A percentile compares a stretch with the other conserved stretches of the same genome.
phyloP scores from a whole-genome alignment of 352 stramenopile genomes.

The Phytophthora tubulina region DNA sequence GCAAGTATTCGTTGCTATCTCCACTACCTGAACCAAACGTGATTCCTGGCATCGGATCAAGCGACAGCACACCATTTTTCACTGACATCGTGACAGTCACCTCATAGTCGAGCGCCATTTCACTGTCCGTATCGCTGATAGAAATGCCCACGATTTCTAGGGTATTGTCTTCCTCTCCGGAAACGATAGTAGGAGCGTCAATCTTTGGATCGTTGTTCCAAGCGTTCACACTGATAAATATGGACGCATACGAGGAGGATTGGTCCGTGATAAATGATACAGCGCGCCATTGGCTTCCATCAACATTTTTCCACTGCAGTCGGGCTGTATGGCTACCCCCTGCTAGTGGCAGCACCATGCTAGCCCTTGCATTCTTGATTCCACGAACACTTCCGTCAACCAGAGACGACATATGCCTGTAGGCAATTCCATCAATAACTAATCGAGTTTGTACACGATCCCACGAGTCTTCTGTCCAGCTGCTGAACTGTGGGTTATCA shows the following conservation, averaged over 20 bases:
- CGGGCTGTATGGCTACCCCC: conserved; percentile 69
- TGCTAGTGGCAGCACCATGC: conserved; percentile 66
- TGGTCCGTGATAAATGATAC: conserved; percentile 82
- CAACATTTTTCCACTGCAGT: conserved; percentile 83
- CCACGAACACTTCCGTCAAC: conserved; percentile 74
- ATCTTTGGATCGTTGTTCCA: conserved; percentile 82
- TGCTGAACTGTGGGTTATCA: conserved; percentile 75
- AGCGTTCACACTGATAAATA: conserved; percentile 73
- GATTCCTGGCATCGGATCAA: conserved; percentile 66
- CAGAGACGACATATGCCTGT: conserved; percentile 72
- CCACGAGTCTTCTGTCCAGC: conserved; percentile 58
- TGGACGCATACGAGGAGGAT: conserved; percentile 67
- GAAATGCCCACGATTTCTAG: conserved; percentile 51
- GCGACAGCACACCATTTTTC: conserved; percentile 60
- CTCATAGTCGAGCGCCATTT: conserved; percentile 68
- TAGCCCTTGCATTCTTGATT: conserved; percentile 78
- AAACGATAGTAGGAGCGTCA: conserved; percentile 42
- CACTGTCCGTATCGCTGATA: conserved; percentile 59
- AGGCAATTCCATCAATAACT: conserved; percentile 74
- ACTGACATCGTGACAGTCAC: conserved; percentile 70
- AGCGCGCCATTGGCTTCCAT: conserved; percentile 68
- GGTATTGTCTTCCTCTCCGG: conserved; percentile 58
- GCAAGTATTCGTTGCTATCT: conserved; percentile 57
- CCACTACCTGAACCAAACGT: conserved; percentile 66
- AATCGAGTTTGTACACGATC: conserved; percentile 68